phyloP scores from a whole-genome alignment of 192 early-diverging fungal species.

The Paraglomus occultum region DNA sequence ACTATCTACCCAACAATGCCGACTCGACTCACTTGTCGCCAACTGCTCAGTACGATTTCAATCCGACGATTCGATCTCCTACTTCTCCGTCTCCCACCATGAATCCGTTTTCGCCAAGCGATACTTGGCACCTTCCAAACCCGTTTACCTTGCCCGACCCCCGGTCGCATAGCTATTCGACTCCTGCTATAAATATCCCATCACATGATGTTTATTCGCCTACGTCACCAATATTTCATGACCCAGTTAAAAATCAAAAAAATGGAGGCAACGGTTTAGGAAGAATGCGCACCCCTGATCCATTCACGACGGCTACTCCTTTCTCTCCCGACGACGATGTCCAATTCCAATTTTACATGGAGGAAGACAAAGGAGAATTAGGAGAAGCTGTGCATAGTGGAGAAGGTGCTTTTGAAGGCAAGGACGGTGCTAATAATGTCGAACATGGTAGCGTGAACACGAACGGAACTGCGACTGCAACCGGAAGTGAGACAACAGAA shows the following conservation, averaged over 20 bases:
- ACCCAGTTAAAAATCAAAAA: not conserved
- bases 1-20: constrained; percentile 4
- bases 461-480: no score
- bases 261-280: not conserved
- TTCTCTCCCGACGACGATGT: constrained; percentile 29
- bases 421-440: no score
- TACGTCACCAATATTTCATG: no score
- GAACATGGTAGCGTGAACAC: no score
- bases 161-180: not conserved
- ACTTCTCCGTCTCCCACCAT: not conserved
- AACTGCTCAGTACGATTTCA: no score
- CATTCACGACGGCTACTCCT: constrained; percentile 2
- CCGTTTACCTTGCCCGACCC: not conserved
- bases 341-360: constrained; percentile 14
- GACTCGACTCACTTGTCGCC: constrained; percentile 2
- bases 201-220: not conserved
- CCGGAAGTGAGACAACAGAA: no score
- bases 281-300: not conserved
- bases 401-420: no score
- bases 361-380: constrained; percentile 21
- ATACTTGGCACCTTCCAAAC: not conserved
- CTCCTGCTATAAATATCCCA: constrained; percentile 27
- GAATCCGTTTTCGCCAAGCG: not conserved
- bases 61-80: not conserved
- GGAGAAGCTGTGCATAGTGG: no score